These are phyloP conservation scores for Yamadazyma diospyri DNA, from an alignment of 1,139 yeast genomes.

Conservation along the genomic window DNA sequence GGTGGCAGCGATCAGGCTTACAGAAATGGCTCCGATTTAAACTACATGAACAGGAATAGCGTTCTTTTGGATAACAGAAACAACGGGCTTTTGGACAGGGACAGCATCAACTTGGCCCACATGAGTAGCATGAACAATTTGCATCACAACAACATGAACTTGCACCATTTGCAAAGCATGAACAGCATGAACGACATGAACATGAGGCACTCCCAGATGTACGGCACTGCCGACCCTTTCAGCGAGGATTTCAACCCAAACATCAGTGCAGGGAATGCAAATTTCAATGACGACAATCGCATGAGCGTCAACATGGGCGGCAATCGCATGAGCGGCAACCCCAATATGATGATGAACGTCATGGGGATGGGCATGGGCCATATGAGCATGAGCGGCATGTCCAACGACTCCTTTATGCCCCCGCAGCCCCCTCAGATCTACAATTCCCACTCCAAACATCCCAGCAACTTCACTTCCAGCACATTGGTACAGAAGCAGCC, in stretches of 20 bases:
- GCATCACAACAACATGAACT: neutral
- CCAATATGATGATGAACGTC: conserved; percentile 5
- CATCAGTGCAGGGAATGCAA: neutral
- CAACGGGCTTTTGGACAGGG: neutral
- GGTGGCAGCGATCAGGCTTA: neutral
- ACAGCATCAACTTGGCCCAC: neutral
- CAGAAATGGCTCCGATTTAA: too few relatives aligned
- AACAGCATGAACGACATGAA: neutral
- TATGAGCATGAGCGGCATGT: conserved; percentile 4
- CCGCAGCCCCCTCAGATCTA: conserved; percentile 13
- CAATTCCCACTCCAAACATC: conserved; percentile 11
- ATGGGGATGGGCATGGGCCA: conserved; percentile 2
- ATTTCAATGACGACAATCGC: neutral
- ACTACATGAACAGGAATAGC: neutral
- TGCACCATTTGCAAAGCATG: neutral
- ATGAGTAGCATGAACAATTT: neutral
- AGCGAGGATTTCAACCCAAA: neutral
- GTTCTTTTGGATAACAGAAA: neutral
- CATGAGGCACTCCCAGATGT: neutral
- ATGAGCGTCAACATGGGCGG: neutral
- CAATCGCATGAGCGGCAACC: conserved; percentile 3
- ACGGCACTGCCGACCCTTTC: neutral
- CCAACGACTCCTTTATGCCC: conserved; percentile 12
- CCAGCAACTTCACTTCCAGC: conserved; percentile 16
- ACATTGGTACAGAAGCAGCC: conserved; percentile 21